Evolutionary conservation across 2,329 filamentous ascomycete genomes (phyloP).

Genomic region (Beauveria sp.): DNA sequence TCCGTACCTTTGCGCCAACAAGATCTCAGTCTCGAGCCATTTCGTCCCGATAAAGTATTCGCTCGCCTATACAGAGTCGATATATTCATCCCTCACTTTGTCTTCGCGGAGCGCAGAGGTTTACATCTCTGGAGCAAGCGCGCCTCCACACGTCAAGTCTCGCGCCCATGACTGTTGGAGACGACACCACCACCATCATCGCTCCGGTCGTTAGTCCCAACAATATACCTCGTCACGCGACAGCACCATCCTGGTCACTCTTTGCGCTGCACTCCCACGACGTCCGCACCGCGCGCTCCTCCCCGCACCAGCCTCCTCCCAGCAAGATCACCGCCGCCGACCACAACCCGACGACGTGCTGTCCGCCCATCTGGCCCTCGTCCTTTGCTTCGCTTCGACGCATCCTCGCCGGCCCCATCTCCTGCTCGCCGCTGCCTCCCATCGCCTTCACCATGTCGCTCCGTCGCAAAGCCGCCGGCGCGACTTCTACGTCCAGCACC

Average conservation of each 20-base stretch:
- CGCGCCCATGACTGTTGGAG: slow-evolving; percentile 1
- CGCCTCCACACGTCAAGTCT: background rate
- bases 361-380: background rate
- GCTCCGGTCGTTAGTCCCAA: background rate
- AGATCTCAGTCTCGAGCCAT: background rate
- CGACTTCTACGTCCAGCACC: background rate
- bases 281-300: background rate
- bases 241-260: slow-evolving; percentile 2
- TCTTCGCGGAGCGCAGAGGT: background rate
- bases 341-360: background rate
- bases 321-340: background rate
- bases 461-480: slow-evolving; percentile 1
- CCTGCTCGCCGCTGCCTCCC: slow-evolving; percentile 1
- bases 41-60: too few species aligned
- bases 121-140: background rate
- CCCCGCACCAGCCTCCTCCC: background rate
- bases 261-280: slow-evolving; percentile 2
- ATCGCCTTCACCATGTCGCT: slow-evolving; percentile 8
- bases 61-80: background rate
- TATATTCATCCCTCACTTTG: background rate
- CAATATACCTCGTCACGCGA: slow-evolving; percentile 5
- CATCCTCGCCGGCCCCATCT: background rate
- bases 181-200: background rate
- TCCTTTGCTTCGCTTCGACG: background rate
- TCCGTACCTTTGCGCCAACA: background rate